Conservation (phyloP, 192 early-diverging fungal species). For the Podila clonocystis region DNA sequence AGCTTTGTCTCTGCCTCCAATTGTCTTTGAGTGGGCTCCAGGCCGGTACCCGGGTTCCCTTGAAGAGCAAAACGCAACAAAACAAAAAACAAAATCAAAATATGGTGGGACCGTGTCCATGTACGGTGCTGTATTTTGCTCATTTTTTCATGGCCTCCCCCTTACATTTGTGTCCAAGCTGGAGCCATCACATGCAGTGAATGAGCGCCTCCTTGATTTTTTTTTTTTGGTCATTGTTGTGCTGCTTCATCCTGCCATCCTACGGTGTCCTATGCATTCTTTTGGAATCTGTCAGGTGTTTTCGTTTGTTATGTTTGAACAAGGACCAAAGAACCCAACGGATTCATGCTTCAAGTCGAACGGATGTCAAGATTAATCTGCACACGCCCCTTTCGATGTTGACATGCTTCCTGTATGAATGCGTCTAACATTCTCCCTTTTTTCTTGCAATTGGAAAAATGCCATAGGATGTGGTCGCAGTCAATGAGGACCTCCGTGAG, state of each 20-base stretch:
- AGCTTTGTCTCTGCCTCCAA: no score
- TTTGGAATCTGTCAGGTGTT: neutral
- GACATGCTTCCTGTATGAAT: neutral
- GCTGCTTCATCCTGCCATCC: neutral
- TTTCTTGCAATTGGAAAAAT: neutral
- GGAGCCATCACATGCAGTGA: no score
- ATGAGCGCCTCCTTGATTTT: no score
- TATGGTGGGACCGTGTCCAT: no score
- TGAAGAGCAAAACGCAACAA: no score
- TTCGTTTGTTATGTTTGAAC: neutral
- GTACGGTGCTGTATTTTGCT: no score
- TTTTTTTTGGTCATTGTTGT: neutral
- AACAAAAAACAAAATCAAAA: no score
- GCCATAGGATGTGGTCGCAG: slow-evolving; percentile 27
- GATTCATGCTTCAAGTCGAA: neutral
- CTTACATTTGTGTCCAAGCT: no score
- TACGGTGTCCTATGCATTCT: neutral
- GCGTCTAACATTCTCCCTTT: neutral
- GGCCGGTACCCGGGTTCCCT: no score
- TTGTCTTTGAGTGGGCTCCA: no score
- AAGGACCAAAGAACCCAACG: neutral
- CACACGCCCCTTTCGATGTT: slow-evolving; percentile 1
- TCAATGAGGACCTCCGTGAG: slow-evolving; percentile 45
- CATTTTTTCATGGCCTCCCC: no score
- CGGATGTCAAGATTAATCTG: neutral